A percentile compares a stretch with the other conserved stretches of the same genome.
These are phyloP conservation scores for Fusarium secorum DNA, from an alignment of 2,329 filamentous ascomycete species.

Conservation along the genomic window DNA sequence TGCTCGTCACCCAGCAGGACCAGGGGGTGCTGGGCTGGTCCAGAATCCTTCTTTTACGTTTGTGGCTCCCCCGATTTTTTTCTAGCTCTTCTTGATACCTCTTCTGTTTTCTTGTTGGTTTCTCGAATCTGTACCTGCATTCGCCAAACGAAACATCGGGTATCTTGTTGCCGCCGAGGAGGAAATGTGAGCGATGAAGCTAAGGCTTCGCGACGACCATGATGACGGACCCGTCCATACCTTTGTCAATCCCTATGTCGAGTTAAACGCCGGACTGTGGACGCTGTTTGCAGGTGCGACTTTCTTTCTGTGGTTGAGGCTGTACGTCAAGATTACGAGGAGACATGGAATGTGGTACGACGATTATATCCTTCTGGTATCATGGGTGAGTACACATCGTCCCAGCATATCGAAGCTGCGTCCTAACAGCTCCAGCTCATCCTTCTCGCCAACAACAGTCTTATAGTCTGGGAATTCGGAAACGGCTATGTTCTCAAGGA, in stretches of 20 bases:
- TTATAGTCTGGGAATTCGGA: slow-evolving; percentile 57
- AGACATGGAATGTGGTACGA: slow-evolving; percentile 51
- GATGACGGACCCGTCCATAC: slow-evolving; percentile 34
- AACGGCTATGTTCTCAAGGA: slow-evolving; percentile 55
- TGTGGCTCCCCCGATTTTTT: not conserved
- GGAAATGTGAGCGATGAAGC: slow-evolving; percentile 36
- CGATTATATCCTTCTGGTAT: slow-evolving; percentile 49
- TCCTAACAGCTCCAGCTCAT: slow-evolving; percentile 45
- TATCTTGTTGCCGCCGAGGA: not conserved
- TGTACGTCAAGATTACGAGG: slow-evolving; percentile 48
- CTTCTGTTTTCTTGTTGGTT: slow-evolving; percentile 6
- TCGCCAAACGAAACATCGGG: slow-evolving; percentile 2
- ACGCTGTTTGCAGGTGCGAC: slow-evolving; percentile 44
- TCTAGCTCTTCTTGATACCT: not conserved
- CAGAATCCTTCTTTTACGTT: slow-evolving; percentile 27
- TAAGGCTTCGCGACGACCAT: slow-evolving; percentile 37
- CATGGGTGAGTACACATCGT: slow-evolving; percentile 44
- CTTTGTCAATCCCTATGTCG: slow-evolving; percentile 42
- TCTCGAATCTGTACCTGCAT: not conserved
- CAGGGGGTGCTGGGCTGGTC: not conserved
- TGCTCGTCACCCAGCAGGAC: not conserved
- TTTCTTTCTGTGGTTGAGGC: slow-evolving; percentile 43
- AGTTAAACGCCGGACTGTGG: slow-evolving; percentile 48
- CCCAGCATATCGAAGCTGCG: no score
- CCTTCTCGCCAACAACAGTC: slow-evolving; percentile 53